These are phyloP conservation scores for Pythium monospermum DNA, from an alignment of 352 stramenopile species.

Conservation along the genomic window DNA sequence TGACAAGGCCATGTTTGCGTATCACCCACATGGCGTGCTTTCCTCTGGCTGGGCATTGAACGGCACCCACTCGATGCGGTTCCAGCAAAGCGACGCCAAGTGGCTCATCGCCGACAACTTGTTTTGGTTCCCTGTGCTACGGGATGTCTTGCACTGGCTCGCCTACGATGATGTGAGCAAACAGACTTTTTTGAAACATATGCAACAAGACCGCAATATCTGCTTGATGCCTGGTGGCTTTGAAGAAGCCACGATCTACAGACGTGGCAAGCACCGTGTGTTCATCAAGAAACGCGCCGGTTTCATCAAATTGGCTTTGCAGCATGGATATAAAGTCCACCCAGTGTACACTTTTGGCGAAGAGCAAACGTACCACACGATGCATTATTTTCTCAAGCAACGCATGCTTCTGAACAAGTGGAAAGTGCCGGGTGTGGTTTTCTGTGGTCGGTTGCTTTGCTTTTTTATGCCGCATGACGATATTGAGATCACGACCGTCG, in stretches of 20 bases:
- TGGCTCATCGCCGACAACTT: slow-evolving; percentile 68
- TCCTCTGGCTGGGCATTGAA: slow-evolving; percentile 52
- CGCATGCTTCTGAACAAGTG: slow-evolving; percentile 79
- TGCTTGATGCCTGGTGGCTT: slow-evolving; percentile 90
- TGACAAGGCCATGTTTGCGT: slow-evolving; percentile 46
- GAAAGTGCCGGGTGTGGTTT: slow-evolving; percentile 78
- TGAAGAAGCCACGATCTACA: slow-evolving; percentile 91
- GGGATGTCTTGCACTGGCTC: slow-evolving; percentile 65
- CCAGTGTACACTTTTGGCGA: slow-evolving; percentile 93
- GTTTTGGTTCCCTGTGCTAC: slow-evolving; percentile 63
- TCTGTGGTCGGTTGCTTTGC: slow-evolving; percentile 69
- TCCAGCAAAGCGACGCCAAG: slow-evolving; percentile 36
- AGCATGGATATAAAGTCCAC: slow-evolving; percentile 87
- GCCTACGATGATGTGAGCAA: slow-evolving; percentile 54
- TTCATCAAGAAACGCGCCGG: slow-evolving; percentile 89
- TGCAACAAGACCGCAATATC: slow-evolving; percentile 55
- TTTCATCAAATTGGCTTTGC: slow-evolving; percentile 92
- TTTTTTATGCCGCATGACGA: slow-evolving; percentile 79
- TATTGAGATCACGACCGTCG: slow-evolving; percentile 84
- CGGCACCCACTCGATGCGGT: slow-evolving; percentile 42
- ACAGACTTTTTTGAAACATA: slow-evolving; percentile 39
- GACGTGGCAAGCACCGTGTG: slow-evolving; percentile 77
- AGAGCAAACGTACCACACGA: slow-evolving; percentile 80
- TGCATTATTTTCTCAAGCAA: slow-evolving; percentile 71
- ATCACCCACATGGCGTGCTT: slow-evolving; percentile 66